A percentile compares a stretch with the other conserved stretches of the same genome.
Evolutionary conservation across 306 rosid species (phyloP).

Genomic region (Hippophae tibetana): DNA sequence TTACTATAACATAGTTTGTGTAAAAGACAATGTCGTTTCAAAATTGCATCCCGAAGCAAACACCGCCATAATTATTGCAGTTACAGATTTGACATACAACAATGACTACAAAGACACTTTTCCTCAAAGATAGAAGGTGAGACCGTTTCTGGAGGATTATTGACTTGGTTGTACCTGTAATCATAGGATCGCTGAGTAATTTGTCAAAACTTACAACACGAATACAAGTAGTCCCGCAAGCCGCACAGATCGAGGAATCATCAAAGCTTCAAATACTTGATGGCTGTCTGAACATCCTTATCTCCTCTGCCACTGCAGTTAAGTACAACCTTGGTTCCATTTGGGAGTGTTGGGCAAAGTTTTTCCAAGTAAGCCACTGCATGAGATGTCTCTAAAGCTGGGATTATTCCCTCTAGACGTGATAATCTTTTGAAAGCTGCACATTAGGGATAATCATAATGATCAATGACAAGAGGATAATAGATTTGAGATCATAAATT

Average conservation of each 20-base stretch:
- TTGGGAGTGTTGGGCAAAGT: conserved; percentile 70
- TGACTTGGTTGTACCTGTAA: neutral
- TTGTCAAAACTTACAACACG: too few relatives aligned
- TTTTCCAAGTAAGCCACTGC: conserved; percentile 81
- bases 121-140: neutral
- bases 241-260: neutral
- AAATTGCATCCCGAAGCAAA: too few relatives aligned
- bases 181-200: neutral
- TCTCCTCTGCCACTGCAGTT: conserved; percentile 96
- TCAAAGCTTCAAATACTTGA: conserved; percentile 69
- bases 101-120: too few relatives aligned
- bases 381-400: conserved; percentile 94
- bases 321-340: conserved; percentile 66
- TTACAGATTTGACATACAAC: neutral
- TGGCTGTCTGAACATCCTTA: conserved; percentile 91
- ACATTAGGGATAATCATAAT: conserved; percentile 2
- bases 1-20: too few relatives aligned
- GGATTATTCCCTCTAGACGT: conserved; percentile 86
- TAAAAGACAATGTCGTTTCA: too few relatives aligned
- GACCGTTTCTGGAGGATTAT: neutral
- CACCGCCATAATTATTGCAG: too few relatives aligned
- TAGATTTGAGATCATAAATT: neutral
- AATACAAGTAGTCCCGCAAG: too few relatives aligned
- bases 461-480: conserved; percentile 3
- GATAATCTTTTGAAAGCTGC: conserved; percentile 84